Evolutionary conservation across 306 rosid genomes (phyloP).

Genomic region (Psophocarpus tetragonolobus): DNA sequence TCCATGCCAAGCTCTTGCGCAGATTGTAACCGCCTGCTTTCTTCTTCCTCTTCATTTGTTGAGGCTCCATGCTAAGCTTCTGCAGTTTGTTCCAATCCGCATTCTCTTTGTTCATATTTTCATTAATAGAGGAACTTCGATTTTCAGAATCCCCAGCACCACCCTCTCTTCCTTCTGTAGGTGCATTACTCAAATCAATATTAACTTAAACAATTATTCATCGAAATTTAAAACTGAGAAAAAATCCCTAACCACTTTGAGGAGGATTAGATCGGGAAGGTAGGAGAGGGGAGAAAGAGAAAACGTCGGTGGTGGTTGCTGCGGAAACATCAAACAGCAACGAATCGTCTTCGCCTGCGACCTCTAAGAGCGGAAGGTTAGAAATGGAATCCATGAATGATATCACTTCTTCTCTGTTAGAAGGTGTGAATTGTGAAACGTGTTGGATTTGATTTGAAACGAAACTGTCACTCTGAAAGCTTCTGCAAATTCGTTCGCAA

Average conservation of each 20-base stretch:
- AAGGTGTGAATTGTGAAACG: not conserved
- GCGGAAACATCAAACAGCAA: constrained; percentile 41
- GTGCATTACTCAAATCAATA: not conserved
- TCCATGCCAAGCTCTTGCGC: constrained; percentile 96
- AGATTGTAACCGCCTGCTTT: constrained; percentile 73
- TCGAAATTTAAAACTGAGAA: constrained; percentile 15
- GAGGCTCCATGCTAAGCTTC: constrained; percentile 62
- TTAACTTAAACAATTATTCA: not conserved
- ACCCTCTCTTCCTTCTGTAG: constrained; percentile 35
- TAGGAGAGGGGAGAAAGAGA: constrained; percentile 77
- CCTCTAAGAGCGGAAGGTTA: constrained; percentile 70
- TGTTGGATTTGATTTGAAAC: constrained; percentile 26
- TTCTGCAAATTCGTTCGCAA: not conserved
- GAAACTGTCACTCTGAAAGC: not conserved
- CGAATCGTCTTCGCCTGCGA: constrained; percentile 76
- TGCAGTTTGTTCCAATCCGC: constrained; percentile 40
- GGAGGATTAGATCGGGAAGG: constrained; percentile 48
- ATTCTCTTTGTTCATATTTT: constrained; percentile 48
- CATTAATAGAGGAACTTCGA: constrained; percentile 19
- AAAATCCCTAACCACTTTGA: constrained; percentile 54
- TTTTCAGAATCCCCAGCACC: constrained; percentile 28
- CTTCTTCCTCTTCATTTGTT: constrained; percentile 82
- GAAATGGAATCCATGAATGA: constrained; percentile 60
- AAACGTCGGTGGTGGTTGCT: constrained; percentile 27
- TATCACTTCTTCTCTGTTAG: not conserved